Percentiles rank a stretch among this genome's conserved stretches.
phyloP scores from a whole-genome alignment of 1,284 basidiomycete species.

The Mycena citricolor region DNA sequence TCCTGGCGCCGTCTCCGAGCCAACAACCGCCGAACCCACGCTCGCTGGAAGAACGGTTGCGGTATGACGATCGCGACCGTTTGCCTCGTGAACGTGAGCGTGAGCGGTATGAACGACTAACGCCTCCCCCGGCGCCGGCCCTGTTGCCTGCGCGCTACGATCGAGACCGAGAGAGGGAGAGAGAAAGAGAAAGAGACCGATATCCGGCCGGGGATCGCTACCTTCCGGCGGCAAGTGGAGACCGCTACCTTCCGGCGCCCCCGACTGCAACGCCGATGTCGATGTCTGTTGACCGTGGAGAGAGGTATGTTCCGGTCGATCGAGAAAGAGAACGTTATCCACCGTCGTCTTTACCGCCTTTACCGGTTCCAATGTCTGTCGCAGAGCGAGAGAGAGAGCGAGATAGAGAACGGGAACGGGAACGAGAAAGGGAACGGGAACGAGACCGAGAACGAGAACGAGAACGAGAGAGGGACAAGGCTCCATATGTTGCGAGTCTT shows the following conservation, averaged over 20 bases:
- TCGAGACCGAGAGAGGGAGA: not conserved
- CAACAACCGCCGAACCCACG: conserved; percentile 8
- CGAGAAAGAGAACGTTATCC: conserved; percentile 6
- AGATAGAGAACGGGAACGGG: conserved; percentile 9
- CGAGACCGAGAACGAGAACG: conserved; percentile 6
- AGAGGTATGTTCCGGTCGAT: not conserved
- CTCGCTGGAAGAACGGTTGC: conserved; percentile 19
- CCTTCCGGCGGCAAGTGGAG: not conserved
- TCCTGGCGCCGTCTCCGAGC: conserved; percentile 2
- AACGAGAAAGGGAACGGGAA: conserved; percentile 10
- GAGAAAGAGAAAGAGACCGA: not conserved
- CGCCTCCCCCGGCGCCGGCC: not conserved
- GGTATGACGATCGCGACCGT: no score
- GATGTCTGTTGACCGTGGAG: no score
- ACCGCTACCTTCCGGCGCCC: conserved; percentile 2
- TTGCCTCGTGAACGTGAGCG: no score
- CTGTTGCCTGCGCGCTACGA: conserved; percentile 13
- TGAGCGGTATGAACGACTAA: not conserved
- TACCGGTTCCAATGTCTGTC: not conserved
- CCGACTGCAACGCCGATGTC: not conserved
- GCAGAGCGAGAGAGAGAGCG: not conserved
- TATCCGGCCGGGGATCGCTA: not conserved
- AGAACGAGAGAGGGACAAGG: no score
- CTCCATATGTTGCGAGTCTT: conserved; percentile 4
- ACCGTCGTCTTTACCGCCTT: no score